Conservation (phyloP, 148 eudicot genomes). For the Silene uniflora region DNA sequence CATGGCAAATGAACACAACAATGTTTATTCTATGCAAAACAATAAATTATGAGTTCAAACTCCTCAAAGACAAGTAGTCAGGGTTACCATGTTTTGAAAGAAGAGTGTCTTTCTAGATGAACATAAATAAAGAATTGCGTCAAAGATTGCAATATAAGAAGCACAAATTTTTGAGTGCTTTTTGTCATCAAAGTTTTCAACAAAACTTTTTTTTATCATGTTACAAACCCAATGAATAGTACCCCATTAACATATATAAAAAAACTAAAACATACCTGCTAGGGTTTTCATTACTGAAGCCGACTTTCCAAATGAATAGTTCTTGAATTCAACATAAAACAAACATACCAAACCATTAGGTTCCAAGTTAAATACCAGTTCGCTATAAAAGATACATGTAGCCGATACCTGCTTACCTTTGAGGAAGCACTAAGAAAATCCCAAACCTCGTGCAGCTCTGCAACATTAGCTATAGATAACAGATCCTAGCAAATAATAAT, state of each 20-base stretch:
- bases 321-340: constrained; percentile 47
- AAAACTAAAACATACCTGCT: constrained; percentile 51
- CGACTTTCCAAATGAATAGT: constrained; percentile 84
- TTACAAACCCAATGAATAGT: neutral
- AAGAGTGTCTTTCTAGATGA: no score
- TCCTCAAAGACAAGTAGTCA: neutral
- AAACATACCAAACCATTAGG: constrained; percentile 6
- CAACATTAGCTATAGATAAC: constrained; percentile 94
- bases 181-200: neutral
- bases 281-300: constrained; percentile 89
- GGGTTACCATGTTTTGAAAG: no score
- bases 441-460: constrained; percentile 99
- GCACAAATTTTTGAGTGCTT: no score
- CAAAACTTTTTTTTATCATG: neutral
- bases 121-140: no score
- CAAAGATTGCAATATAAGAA: no score
- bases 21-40: neutral
- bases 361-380: neutral
- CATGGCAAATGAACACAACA: neutral
- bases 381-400: neutral
- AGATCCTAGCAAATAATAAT: constrained; percentile 62
- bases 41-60: neutral
- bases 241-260: no score
- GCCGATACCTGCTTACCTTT: constrained; percentile 49
- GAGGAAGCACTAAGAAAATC: constrained; percentile 91